These are phyloP conservation scores for Vaccinium myrtillus DNA, from an alignment of 148 eudicot genomes.

Conservation along the genomic window DNA sequence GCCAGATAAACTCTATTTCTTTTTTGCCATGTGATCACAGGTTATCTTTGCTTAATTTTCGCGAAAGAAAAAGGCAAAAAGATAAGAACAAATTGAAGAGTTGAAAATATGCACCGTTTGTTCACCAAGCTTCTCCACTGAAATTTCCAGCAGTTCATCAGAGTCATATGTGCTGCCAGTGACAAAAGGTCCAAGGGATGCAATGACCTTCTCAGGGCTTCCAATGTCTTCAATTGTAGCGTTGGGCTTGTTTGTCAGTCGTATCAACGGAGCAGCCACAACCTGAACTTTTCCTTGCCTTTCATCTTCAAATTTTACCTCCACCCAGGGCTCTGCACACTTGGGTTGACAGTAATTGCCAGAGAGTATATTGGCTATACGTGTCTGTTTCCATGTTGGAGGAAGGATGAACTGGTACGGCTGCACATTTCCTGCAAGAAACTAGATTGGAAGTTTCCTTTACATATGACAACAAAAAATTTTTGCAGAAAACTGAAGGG, in stretches of 20 bases:
- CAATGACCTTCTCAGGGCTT: conserved; percentile 80
- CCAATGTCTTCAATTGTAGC: conserved; percentile 94
- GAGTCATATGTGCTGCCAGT: conserved; percentile 83
- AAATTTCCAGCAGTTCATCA: conserved; percentile 71
- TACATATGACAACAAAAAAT: conserved; percentile 21
- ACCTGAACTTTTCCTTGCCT: conserved; percentile 91
- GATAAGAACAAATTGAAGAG: not conserved
- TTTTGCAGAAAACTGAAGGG: not conserved
- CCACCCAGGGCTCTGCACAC: conserved; percentile 99
- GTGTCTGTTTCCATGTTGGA: conserved; percentile 85
- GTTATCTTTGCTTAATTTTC: not conserved
- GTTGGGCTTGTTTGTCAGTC: conserved; percentile 87
- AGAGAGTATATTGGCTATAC: conserved; percentile 88
- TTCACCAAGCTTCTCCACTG: conserved; percentile 72
- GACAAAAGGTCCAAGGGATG: conserved; percentile 95
- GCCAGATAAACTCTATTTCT: not conserved
- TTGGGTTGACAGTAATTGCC: conserved; percentile 97
- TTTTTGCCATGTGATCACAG: not conserved
- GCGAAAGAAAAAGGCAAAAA: not conserved
- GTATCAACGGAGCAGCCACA: conserved; percentile 87
- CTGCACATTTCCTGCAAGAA: conserved; percentile 88
- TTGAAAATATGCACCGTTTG: conserved; percentile 59
- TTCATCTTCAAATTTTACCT: conserved; percentile 89
- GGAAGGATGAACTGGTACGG: conserved; percentile 88
- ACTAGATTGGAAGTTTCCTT: conserved; percentile 47